A percentile compares a stretch with the other conserved stretches of the same genome.
phyloP scores from a whole-genome alignment of 208 protist species.

The Trichomonas vaginalis region DNA sequence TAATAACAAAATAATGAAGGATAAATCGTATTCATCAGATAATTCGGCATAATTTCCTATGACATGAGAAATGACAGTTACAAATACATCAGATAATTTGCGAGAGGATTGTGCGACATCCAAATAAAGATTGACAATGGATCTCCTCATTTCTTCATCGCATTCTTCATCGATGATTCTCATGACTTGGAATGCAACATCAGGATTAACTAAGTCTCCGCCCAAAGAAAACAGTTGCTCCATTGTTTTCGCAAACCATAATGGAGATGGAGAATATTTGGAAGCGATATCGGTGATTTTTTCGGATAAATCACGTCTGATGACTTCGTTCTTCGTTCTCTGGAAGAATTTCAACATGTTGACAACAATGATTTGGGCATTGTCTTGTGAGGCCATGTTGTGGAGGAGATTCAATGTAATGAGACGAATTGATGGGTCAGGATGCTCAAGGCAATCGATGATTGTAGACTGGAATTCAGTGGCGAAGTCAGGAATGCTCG shows the following conservation, averaged over 20 bases:
- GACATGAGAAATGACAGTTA: not conserved
- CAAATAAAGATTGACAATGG: not conserved
- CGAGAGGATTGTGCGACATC: not conserved
- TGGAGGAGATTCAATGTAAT: not conserved
- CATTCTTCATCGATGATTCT: not conserved
- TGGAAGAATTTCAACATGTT: constrained; percentile 18
- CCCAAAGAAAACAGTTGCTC: not conserved
- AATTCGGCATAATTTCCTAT: not conserved
- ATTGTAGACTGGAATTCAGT: not conserved
- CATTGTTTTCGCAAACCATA: constrained; percentile 12
- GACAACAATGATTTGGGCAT: constrained; percentile 6
- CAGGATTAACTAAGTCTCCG: not conserved
- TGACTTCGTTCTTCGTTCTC: not conserved
- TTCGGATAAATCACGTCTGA: not conserved
- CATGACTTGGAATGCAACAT: not conserved
- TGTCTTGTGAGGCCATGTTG: not conserved
- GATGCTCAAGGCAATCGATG: constrained; percentile 9
- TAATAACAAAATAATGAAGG: not conserved
- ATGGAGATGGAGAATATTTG: not conserved
- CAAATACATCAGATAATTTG: not conserved
- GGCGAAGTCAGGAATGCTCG: not conserved
- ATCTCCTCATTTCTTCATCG: not conserved
- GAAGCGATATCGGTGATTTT: not conserved
- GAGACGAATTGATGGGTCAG: not conserved
- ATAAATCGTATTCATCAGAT: constrained; percentile 6